Conservation (phyloP, 495 filamentous ascomycete species). For the Daldinia concentrica region DNA sequence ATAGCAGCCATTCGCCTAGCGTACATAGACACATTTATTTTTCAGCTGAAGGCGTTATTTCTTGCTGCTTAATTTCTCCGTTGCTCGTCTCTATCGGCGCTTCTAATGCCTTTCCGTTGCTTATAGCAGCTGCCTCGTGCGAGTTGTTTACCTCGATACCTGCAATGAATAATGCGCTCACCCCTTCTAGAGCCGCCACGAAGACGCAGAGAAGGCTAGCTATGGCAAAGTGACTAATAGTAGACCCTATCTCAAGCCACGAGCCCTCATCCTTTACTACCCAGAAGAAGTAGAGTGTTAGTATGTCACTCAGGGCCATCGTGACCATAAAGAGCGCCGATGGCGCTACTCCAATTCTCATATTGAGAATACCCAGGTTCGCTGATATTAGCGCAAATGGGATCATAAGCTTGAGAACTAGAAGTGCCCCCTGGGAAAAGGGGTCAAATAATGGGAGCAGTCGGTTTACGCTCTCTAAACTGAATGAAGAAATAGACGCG, state of each 20-base stretch:
- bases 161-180: conserved; percentile 83
- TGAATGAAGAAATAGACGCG: conserved; percentile 94
- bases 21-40: conserved; percentile 19
- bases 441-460: conserved; percentile 96
- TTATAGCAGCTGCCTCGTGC: conserved; percentile 31
- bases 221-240: conserved; percentile 93
- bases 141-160: conserved; percentile 75
- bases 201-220: conserved; percentile 90
- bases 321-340: conserved; percentile 94
- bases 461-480: conserved; percentile 86
- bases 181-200: conserved; percentile 85
- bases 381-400: conserved; percentile 94
- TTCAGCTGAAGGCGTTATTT: conserved; percentile 11
- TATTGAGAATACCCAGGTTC: conserved; percentile 94
- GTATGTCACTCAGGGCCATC: conserved; percentile 89
- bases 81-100: conserved; percentile 36
- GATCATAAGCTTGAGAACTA: conserved; percentile 90
- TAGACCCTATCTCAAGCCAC: conserved; percentile 97
- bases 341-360: conserved; percentile 78
- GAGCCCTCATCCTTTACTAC: conserved; percentile 94
- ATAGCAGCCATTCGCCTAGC: background rate
- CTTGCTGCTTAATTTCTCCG: conserved; percentile 23
- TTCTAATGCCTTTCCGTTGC: conserved; percentile 44
- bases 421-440: conserved; percentile 87
- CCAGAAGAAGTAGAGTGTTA: conserved; percentile 98